phyloP scores from a whole-genome alignment of 768 basidiomycete species.

The Lentinula detonsa region DNA sequence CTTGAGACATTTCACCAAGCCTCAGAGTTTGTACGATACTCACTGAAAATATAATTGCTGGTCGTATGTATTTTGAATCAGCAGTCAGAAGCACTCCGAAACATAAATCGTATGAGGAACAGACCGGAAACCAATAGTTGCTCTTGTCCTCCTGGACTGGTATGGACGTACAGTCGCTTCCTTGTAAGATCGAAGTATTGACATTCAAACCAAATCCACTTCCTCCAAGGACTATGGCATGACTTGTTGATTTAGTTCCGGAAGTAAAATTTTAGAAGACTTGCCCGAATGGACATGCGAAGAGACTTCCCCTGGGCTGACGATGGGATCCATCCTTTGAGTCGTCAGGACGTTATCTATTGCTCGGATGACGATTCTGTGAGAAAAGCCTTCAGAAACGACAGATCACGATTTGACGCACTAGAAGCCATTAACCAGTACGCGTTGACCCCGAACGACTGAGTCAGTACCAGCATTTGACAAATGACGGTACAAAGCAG shows the following conservation, averaged over 20 bases:
- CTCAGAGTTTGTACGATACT: background rate
- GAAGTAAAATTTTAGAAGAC: background rate
- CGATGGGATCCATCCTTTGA: constrained; percentile 13
- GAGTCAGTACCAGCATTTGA: background rate
- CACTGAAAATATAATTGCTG: constrained; percentile 12
- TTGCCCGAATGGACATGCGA: constrained; percentile 13
- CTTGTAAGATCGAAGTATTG: constrained; percentile 10
- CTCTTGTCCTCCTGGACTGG: constrained; percentile 17
- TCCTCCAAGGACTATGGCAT: constrained; percentile 12
- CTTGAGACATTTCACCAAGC: background rate
- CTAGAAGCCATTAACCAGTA: constrained; percentile 27
- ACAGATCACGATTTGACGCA: constrained; percentile 11
- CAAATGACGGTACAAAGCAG: background rate
- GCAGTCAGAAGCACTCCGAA: background rate
- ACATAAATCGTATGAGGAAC: background rate
- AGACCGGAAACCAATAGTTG: constrained; percentile 18
- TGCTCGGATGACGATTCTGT: background rate
- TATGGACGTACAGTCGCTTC: constrained; percentile 14
- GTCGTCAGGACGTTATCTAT: constrained; percentile 10
- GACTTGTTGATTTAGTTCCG: background rate
- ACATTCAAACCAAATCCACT: constrained; percentile 12
- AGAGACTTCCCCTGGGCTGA: constrained; percentile 10
- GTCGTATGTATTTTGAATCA: background rate
- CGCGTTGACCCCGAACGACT: background rate
- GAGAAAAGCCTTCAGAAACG: background rate